Evolutionary conservation across 495 filamentous ascomycete genomes (phyloP), one percentile per base, ranked within the genome.

Genomic region (Aspergillus heteromorphus): DNA sequence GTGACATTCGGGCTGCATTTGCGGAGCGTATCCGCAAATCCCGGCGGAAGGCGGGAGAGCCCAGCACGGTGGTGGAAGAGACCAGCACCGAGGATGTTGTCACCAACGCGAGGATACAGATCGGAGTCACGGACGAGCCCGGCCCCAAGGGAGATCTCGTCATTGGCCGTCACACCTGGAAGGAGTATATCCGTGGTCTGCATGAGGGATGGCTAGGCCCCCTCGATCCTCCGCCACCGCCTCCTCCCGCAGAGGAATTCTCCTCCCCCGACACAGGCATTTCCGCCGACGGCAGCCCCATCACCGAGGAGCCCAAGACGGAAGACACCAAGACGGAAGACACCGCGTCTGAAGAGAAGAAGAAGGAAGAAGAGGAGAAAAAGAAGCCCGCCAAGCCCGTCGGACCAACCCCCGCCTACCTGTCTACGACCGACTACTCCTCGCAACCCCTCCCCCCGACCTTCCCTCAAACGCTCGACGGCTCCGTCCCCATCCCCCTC

Each of bases 151-250:
- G 92, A 20, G 92, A 96, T 66, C 75, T 99, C 45, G 83, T 97
- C 4, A 83, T 99, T 56, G 93, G 95, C 6, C 78, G 93, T 54
- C 86, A 97, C 65, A 87, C 92, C 8, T 99, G 93, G 93, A 97
- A 97, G 72, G 93, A 99, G 72, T 99, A 97, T 69, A 72, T 97
- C 9, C 82, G 90, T 21, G 93, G 93, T 21, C 60, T 97, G 53
- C 93, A 99, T 57, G 93, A 99, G 64, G 93, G 93, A 49, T 97
- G 95, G 93, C 74, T 99, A 16, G 93, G 93, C 1, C 91, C 93
- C 1, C 72, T 96, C 20, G 79, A 84, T 61, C 65, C 73, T 45
- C 79, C 78, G n/a, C 60, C 69, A 0, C 55, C 43, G 0, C 55
- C 43, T 11, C 30, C 61, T 41, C 45, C 51, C n/a, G 41, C 34